Conservation (phyloP, 148 eudicot genomes). For the Chenopodium suecicum region DNA sequence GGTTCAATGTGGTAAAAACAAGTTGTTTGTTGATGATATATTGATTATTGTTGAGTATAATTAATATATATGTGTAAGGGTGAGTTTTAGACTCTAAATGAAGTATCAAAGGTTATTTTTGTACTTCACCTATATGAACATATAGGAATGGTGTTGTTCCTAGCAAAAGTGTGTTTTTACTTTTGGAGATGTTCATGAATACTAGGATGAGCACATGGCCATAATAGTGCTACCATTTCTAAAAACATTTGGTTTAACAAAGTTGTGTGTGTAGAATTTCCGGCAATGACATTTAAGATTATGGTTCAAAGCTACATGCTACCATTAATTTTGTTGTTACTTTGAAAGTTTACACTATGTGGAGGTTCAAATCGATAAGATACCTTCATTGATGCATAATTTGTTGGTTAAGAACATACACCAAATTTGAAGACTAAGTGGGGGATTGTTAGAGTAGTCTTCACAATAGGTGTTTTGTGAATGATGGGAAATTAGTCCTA, state of each 20-base stretch:
- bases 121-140: background rate
- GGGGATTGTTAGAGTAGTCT: background rate
- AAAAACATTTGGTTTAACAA: background rate
- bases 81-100: slow-evolving; percentile 11
- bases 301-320: background rate
- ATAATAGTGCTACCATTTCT: background rate
- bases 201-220: slow-evolving; percentile 7
- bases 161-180: background rate
- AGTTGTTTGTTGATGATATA: background rate
- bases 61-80: background rate
- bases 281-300: background rate
- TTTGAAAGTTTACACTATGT: background rate
- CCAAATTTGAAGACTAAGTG: too few species aligned
- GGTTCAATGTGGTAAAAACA: slow-evolving; percentile 22
- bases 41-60: too few species aligned
- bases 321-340: background rate
- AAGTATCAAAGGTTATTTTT: too few species aligned
- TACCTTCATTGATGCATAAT: background rate
- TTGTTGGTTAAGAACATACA: background rate
- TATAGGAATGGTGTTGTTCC: slow-evolving; percentile 13
- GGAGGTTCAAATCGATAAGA: background rate
- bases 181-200: slow-evolving; percentile 21
- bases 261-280: background rate
- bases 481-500: too few species aligned
- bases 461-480: too few species aligned